A percentile compares a stretch with the other conserved stretches of the same genome.
Evolutionary conservation across 257 asterid species (phyloP).

Genomic region (Ilex asprella): DNA sequence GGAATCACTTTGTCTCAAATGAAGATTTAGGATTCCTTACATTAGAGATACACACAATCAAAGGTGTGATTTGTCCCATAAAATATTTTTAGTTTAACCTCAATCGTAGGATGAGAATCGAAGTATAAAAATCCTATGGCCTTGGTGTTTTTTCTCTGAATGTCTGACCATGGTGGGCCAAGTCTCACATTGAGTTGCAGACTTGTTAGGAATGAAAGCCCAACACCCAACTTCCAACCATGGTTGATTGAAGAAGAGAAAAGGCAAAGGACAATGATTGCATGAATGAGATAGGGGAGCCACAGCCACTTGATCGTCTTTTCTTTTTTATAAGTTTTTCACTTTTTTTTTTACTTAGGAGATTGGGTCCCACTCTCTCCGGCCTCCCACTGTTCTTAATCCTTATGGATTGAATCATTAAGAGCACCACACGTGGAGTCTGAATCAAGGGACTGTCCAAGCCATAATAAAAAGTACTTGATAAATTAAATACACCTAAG

Average conservation of each 20-base stretch:
- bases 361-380: slow-evolving; percentile 18
- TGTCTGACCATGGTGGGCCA: slow-evolving; percentile 8
- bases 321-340: background rate
- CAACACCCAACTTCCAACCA: slow-evolving; percentile 11
- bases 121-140: too few relatives aligned
- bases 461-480: slow-evolving; percentile 14
- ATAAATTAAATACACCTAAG: background rate
- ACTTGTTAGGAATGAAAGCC: slow-evolving; percentile 11
- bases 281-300: slow-evolving; percentile 10
- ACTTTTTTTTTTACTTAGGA: background rate
- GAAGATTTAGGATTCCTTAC: too few relatives aligned
- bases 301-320: slow-evolving; percentile 17
- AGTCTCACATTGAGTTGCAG: slow-evolving; percentile 15
- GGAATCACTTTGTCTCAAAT: too few relatives aligned
- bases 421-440: slow-evolving; percentile 40
- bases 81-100: too few relatives aligned
- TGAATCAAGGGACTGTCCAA: slow-evolving; percentile 30
- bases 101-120: too few relatives aligned
- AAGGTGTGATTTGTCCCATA: too few relatives aligned
- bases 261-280: slow-evolving; percentile 28
- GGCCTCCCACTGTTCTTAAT: slow-evolving; percentile 7
- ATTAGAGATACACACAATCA: too few relatives aligned
- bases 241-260: slow-evolving; percentile 8
- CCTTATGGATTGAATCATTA: slow-evolving; percentile 20
- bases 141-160: too few relatives aligned